Evolutionary conservation across 164 flowering plant genomes (phyloP), one percentile per base, ranked within the genome.

Genomic region (Berberis vulgaris): DNA sequence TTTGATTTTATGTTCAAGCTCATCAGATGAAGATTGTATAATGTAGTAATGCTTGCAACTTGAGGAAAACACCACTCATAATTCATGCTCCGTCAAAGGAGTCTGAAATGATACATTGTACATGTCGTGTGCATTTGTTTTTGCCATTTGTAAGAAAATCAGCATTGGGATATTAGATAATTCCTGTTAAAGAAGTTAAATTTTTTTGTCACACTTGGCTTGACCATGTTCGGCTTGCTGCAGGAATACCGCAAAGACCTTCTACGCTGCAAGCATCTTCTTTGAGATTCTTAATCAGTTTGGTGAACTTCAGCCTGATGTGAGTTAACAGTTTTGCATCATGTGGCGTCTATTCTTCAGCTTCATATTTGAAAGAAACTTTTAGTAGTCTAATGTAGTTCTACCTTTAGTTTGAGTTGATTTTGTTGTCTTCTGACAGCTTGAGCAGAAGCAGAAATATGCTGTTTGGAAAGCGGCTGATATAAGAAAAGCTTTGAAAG

Each of bases 401-500:
- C 2, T 11, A 43, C 43, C 60, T 42, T 53, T 41, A 26, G 26
- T 26, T 26, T 26, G 26, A 26, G 26, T 26, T 26, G 26, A 26
- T 26, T 26, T 26, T 26, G 26, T 7, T 57, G 50, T 47, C 53
- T 50, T 67, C 71, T 70, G 60, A 63, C 84, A 94, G 99, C 80
- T 94, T 65, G 96, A 89, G 78, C 96, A 94, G 74, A 94, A 86
- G 71, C 97, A 89, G 72, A 94, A 91, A 70, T 91, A 94, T 87
- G 91, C 97, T 62, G 93, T 64, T 26, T 94, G 99, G 99, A 94
- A 94, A 79, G 99, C 99, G 70, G 99, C 88, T 43, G 99, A 94
- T 78, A 89, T 91, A 60, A 82, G 97, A 76, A 94, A 87, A 78
- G 99, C 99, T 70, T 50, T 94, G 76, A 94, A 89, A 73, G 99